These are phyloP conservation scores for Neurospora tetrasperma DNA, from an alignment of 495 filamentous ascomycete species.

Conservation along the genomic window DNA sequence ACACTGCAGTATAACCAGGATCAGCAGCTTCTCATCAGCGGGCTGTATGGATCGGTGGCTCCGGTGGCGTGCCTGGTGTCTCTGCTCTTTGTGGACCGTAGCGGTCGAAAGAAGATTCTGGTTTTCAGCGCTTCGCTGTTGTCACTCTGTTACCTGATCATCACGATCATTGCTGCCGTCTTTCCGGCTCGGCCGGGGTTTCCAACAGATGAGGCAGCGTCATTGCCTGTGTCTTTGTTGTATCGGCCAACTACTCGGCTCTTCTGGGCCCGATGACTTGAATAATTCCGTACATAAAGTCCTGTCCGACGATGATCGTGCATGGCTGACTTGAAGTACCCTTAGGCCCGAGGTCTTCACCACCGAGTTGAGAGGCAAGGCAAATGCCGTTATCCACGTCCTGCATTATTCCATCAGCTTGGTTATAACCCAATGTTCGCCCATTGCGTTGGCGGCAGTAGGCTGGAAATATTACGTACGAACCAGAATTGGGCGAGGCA, in stretches of 20 bases:
- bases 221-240: constrained; percentile 47
- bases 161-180: constrained; percentile 40
- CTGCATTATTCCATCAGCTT: constrained; percentile 46
- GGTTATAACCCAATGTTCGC: constrained; percentile 46
- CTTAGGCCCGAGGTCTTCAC: constrained; percentile 45
- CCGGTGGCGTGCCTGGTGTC: constrained; percentile 41
- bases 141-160: constrained; percentile 34
- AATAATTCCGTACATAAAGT: constrained; percentile 33
- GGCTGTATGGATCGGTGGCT: constrained; percentile 41
- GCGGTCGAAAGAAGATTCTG: constrained; percentile 43
- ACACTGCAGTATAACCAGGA: constrained; percentile 36
- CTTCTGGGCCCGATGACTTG: constrained; percentile 44
- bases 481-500: not conserved
- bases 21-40: constrained; percentile 42
- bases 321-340: not conserved
- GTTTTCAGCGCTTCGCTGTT: constrained; percentile 39
- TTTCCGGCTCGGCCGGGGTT: constrained; percentile 29
- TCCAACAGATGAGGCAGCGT: constrained; percentile 28
- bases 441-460: constrained; percentile 38
- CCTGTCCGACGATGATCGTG: not conserved
- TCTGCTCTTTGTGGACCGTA: constrained; percentile 42
- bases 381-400: constrained; percentile 41
- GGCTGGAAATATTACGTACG: constrained; percentile 39
- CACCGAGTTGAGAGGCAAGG: constrained; percentile 42
- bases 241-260: constrained; percentile 48